phyloP scores from a whole-genome alignment of 768 basidiomycete genomes.

The Lanmaoa rubissima region DNA sequence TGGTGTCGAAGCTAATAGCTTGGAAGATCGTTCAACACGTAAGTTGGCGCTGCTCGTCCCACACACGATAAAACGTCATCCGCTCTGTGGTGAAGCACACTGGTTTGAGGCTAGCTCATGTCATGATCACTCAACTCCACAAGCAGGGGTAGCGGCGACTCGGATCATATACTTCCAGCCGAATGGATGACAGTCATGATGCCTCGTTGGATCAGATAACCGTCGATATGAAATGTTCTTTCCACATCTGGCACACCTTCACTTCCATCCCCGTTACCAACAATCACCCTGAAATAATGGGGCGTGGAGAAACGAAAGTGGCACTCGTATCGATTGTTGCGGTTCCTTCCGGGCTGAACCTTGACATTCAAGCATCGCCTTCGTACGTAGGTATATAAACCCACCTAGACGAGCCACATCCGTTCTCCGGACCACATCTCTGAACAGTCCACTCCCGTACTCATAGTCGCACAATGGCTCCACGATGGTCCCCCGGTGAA shows the following conservation, averaged over 20 bases:
- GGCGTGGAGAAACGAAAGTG: slow-evolving; percentile 1
- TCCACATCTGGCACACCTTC: slow-evolving; percentile 9
- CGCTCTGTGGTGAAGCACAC: neutral
- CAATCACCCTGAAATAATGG: neutral
- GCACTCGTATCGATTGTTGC: slow-evolving; percentile 9
- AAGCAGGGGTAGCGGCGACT: neutral
- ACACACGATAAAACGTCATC: neutral
- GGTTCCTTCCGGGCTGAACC: neutral
- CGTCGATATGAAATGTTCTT: slow-evolving; percentile 8
- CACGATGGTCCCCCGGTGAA: slow-evolving; percentile 61
- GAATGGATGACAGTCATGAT: neutral
- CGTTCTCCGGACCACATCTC: slow-evolving; percentile 2
- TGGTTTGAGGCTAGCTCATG: neutral
- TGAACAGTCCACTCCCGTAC: slow-evolving; percentile 5
- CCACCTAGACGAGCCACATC: neutral
- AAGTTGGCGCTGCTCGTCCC: neutral
- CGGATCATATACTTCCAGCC: neutral
- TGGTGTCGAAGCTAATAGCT: neutral
- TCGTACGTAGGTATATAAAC: slow-evolving; percentile 21
- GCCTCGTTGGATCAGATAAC: slow-evolving; percentile 31
- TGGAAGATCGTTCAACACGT: neutral
- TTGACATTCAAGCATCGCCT: slow-evolving; percentile 6
- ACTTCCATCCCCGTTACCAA: neutral
- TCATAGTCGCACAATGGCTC: slow-evolving; percentile 35
- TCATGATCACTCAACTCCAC: neutral